Base-by-base conservation (phyloP, 345 rosid species). In the Hevea brasiliensis region DNA sequence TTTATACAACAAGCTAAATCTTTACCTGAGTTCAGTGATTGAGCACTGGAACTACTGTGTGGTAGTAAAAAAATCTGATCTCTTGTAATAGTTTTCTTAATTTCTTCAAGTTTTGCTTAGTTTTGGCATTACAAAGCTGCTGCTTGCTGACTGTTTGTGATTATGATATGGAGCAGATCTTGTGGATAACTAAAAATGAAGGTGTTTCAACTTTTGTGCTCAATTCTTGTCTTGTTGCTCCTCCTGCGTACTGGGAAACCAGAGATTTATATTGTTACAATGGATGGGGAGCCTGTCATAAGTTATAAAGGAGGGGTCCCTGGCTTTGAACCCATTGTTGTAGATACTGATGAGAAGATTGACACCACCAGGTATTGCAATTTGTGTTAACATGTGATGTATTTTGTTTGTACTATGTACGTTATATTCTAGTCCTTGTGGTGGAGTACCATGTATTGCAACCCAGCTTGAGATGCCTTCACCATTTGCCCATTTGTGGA, bases 261-360 rank as follows among this genome's bases (percentile, higher is more conserved):
- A 17, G 97, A 96, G 78, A 80, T 91, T 80, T 96, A 91, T 81
- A 85, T 96, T 20, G 97, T 89, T 66, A 90, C 87, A 6, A 73
- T 96, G 76, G 97, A 91, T 66, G 99, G 94, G 75, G 99, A 96
- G 78, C 98, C 99, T 61, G 83, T 91, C 58, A 79, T 91, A 70
- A 91, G 94, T 83, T 96, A 96, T 41, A 79, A 47, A 77, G 99
- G 99, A 68, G 97, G 96, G 41, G 84, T 87, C 45, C 88, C 90
- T 71, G 99, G 98, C 67, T 90, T 90, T 75, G 93, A 86, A 85
- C 94, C 99, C 63, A 93, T 97, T 27, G 96, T 94, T 10, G 87
- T 91, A 12, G 93, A 93, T 69, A 86, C 97, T 24, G 95, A 89
- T 79, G 98, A 91, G 84, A 89, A 80, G 85, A 87, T 93, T 72